These are phyloP conservation scores for Cercospora janseana DNA, from an alignment of 2,329 filamentous ascomycete genomes.

Conservation along the genomic window DNA sequence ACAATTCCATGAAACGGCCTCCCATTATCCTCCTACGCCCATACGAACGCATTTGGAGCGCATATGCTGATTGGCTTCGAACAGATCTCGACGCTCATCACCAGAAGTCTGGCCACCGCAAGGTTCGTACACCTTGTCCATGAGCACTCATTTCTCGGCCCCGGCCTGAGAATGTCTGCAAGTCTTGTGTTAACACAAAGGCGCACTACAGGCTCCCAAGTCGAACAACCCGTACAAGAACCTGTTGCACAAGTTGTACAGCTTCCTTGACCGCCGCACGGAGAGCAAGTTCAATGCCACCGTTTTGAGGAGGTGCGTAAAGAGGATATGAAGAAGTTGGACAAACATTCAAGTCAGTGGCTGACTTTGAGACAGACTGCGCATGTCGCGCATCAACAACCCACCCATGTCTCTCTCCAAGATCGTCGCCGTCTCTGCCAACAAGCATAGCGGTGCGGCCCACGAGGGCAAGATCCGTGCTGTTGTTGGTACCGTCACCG, in stretches of 20 bases:
- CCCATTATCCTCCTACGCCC: neutral
- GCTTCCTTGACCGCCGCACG: slow-evolving; percentile 62
- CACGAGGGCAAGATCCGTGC: slow-evolving; percentile 83
- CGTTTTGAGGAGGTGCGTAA: slow-evolving; percentile 65
- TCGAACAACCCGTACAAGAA: slow-evolving; percentile 48
- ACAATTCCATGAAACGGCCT: neutral
- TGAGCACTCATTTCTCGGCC: slow-evolving; percentile 22
- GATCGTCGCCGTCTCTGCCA: slow-evolving; percentile 65
- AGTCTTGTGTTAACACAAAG: slow-evolving; percentile 25
- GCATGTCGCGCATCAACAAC: slow-evolving; percentile 98
- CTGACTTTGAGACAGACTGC: slow-evolving; percentile 61
- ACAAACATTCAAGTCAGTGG: neutral
- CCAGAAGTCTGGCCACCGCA: slow-evolving; percentile 33
- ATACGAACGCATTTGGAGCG: neutral
- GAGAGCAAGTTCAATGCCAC: slow-evolving; percentile 99
- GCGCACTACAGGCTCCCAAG: slow-evolving; percentile 70
- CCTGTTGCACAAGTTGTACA: slow-evolving; percentile 53
- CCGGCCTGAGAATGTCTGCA: slow-evolving; percentile 20
- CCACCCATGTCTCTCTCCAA: slow-evolving; percentile 79
- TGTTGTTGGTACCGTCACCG: slow-evolving; percentile 90
- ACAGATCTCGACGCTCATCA: slow-evolving; percentile 32
- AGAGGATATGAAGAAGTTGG: slow-evolving; percentile 15
- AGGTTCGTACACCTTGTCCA: slow-evolving; percentile 21
- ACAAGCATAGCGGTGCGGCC: slow-evolving; percentile 50
- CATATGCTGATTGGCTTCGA: slow-evolving; percentile 6